Percentiles rank a stretch among this genome's conserved stretches.
Evolutionary conservation across 208 protist species (phyloP).

Genomic region (Wallacemonas sp.): DNA sequence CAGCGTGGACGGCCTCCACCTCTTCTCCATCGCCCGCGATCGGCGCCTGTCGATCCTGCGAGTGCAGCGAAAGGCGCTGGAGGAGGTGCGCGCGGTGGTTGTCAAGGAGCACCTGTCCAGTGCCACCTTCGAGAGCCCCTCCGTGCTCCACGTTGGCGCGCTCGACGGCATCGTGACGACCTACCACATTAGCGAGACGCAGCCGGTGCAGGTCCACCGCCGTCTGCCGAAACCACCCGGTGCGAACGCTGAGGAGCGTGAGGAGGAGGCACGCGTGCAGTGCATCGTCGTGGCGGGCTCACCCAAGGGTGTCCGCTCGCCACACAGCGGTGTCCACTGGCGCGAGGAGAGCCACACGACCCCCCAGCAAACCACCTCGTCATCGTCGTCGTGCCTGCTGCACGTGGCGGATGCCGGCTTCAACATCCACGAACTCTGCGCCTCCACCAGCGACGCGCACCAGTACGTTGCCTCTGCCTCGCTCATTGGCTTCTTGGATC

Average conservation of each 20-base stretch:
- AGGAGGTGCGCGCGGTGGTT: constrained; percentile 66
- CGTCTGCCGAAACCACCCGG: constrained; percentile 47
- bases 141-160: constrained; percentile 63
- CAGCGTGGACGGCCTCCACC: constrained; percentile 42
- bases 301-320: constrained; percentile 52
- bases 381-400: constrained; percentile 21
- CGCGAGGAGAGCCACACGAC: constrained; percentile 26
- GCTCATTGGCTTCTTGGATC: constrained; percentile 86
- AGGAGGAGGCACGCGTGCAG: constrained; percentile 66
- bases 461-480: constrained; percentile 39
- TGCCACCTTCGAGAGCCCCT: constrained; percentile 61
- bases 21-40: constrained; percentile 80
- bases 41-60: constrained; percentile 64
- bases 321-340: constrained; percentile 23
- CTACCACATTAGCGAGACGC: constrained; percentile 60
- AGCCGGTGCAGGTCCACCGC: constrained; percentile 38
- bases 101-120: constrained; percentile 74
- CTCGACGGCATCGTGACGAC: constrained; percentile 74
- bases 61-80: constrained; percentile 24
- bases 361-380: not conserved
- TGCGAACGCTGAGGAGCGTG: constrained; percentile 38
- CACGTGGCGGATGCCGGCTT: constrained; percentile 82
- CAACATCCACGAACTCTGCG: constrained; percentile 46
- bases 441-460: constrained; percentile 11
- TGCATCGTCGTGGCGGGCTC: constrained; percentile 45